A percentile compares a stretch with the other conserved stretches of the same genome.
These are phyloP conservation scores for Pseudonitzschia multiseries DNA, from an alignment of 108 stramenopile genomes.

Conservation along the genomic window DNA sequence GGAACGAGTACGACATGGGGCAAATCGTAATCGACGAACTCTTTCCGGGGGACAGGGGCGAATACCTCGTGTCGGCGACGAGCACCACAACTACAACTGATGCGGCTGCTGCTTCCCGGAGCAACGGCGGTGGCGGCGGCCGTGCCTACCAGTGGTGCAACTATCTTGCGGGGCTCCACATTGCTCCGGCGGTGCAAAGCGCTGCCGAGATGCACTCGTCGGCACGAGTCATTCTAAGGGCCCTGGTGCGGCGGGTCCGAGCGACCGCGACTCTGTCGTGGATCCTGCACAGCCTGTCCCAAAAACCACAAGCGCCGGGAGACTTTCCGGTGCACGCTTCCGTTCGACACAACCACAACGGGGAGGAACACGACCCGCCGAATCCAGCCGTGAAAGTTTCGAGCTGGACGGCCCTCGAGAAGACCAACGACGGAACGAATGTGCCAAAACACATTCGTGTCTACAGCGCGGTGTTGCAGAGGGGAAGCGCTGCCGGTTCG, in stretches of 20 bases:
- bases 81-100: no score
- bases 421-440: background rate
- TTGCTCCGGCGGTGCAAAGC: constrained; percentile 15
- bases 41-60: constrained; percentile 47
- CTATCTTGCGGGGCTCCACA: constrained; percentile 66
- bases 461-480: constrained; percentile 53
- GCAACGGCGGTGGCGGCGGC: background rate
- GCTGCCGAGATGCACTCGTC: constrained; percentile 35
- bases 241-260: constrained; percentile 58
- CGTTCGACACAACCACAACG: constrained; percentile 25
- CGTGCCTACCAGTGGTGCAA: constrained; percentile 81
- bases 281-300: constrained; percentile 35
- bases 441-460: background rate
- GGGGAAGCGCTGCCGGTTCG: background rate
- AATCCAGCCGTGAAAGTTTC: background rate
- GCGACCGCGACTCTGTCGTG: constrained; percentile 48
- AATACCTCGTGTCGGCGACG: background rate
- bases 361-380: constrained; percentile 16
- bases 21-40: constrained; percentile 30
- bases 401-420: constrained; percentile 4
- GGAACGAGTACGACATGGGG: constrained; percentile 20
- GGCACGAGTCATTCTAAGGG: constrained; percentile 56
- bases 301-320: background rate
- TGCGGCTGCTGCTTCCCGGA: background rate
- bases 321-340: constrained; percentile 22